phyloP scores from a whole-genome alignment of 345 rosid species.

The Arabidopsis arenosa region DNA sequence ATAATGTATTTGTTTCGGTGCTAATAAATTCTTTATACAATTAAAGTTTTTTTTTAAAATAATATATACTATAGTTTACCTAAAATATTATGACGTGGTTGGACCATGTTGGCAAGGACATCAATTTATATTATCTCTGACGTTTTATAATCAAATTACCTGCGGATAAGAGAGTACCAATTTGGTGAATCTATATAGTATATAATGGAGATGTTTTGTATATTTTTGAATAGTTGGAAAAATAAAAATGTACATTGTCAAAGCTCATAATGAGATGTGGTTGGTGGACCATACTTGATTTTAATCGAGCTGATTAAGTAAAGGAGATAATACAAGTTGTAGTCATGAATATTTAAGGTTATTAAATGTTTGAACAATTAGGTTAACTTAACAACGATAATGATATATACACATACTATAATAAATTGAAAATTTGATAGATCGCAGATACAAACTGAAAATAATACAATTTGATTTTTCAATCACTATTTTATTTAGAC shows the following conservation, averaged over 20 bases:
- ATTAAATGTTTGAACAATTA: constrained; percentile 3
- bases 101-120: not conserved
- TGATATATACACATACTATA: not conserved
- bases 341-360: not conserved
- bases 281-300: constrained; percentile 38
- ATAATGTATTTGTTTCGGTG: constrained; percentile 10
- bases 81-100: constrained; percentile 12
- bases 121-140: not conserved
- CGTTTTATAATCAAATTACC: constrained; percentile 23
- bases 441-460: not conserved
- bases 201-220: constrained; percentile 6
- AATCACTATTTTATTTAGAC: no score
- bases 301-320: constrained; percentile 13
- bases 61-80: not conserved
- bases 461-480: not conserved
- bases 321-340: constrained; percentile 21
- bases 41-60: no score
- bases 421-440: not conserved
- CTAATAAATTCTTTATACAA: not conserved
- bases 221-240: constrained; percentile 26
- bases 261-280: constrained; percentile 35
- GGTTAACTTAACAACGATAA: not conserved
- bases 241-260: constrained; percentile 31
- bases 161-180: constrained; percentile 15
- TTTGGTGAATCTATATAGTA: constrained; percentile 11